Base-by-base conservation (phyloP, 2,329 filamentous ascomycete species). In the Ceratocystis alfenasii region DNA sequence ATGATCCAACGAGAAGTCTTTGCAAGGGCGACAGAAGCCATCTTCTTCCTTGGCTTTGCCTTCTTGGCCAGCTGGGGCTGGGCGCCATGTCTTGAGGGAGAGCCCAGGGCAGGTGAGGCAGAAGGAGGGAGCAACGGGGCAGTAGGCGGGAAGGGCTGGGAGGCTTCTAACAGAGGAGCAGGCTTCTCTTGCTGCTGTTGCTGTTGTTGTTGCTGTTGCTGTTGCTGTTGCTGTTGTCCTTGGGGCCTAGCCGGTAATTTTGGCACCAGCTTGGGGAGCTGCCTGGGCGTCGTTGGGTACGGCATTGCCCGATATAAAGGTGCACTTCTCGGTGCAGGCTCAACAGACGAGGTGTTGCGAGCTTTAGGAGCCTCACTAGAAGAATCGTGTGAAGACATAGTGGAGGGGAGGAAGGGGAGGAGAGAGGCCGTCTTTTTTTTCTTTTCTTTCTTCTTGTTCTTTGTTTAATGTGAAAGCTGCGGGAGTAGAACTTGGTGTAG, bases 1-100 rank as follows among this genome's bases (percentile, higher is more conserved):
- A 85, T 72, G 15, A 78, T 79, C 80, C 82, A 83, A 73, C 79
- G 76, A 55, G 79, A 72, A 15, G 69, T 65, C 45, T 70, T 70
- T 8, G 69, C 45, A 41, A 59, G 48, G 25, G 62, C 48, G 44
- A 46, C 28, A 53, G 62, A 59, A 15, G 48, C 33, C 5, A 22
- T 57, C 28, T 57, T 64, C 20, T 68, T 65, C 12, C 61, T 62
- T 36, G 61, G 55, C 33, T 66, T 69, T 22, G 10, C 20, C 48
- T 66, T 68, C 53, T 61, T 63, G 61, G 25, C 8, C 30, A 60
- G 60, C 45, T 30, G 33, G 28, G 60, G 50, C 22, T 48, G 67
- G 30, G 36, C 33, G 25, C 44, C n/a, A 8, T 50, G 45, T 36
- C 22, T 48, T 63, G 41, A 45, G 8, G 44, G n/a, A 57, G 48